Percentiles rank a stretch among this genome's conserved stretches.
Conservation (phyloP, 257 asterid species). For the Nicotiana paniculata region DNA sequence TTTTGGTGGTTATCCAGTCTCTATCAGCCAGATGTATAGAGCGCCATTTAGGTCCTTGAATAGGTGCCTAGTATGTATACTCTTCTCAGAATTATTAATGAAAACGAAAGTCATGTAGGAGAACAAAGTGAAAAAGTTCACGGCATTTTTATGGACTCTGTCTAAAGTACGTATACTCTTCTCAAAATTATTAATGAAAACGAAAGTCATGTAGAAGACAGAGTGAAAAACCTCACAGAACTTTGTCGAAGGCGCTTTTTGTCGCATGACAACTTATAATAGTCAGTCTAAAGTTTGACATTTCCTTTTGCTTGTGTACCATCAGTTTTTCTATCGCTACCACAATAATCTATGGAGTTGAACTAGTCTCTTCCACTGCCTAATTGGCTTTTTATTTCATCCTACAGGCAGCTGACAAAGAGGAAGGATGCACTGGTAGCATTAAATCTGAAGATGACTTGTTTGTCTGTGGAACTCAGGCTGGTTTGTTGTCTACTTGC, state of each 20-base stretch:
- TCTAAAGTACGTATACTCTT: background rate
- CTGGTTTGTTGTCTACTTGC: constrained; percentile 38
- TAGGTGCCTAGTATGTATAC: background rate
- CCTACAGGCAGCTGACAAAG: constrained; percentile 67
- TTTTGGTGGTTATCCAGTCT: background rate
- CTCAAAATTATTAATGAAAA: background rate
- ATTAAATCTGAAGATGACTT: constrained; percentile 74
- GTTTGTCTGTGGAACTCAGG: constrained; percentile 45
- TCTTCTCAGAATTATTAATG: background rate
- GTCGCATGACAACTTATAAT: background rate
- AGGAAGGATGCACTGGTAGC: constrained; percentile 48
- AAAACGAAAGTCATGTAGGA: background rate
- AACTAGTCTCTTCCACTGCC: background rate
- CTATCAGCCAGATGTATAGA: background rate
- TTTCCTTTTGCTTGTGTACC: background rate
- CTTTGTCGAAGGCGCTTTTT: background rate
- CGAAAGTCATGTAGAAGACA: background rate
- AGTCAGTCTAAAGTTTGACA: background rate
- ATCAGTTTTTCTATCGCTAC: background rate
- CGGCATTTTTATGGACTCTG: background rate
- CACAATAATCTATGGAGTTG: background rate
- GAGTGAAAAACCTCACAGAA: background rate
- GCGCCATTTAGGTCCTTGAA: background rate
- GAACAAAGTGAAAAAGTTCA: background rate
- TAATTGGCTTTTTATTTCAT: background rate